Base-by-base conservation (phyloP, 768 basidiomycete genomes). In the Suillus decipiens region DNA sequence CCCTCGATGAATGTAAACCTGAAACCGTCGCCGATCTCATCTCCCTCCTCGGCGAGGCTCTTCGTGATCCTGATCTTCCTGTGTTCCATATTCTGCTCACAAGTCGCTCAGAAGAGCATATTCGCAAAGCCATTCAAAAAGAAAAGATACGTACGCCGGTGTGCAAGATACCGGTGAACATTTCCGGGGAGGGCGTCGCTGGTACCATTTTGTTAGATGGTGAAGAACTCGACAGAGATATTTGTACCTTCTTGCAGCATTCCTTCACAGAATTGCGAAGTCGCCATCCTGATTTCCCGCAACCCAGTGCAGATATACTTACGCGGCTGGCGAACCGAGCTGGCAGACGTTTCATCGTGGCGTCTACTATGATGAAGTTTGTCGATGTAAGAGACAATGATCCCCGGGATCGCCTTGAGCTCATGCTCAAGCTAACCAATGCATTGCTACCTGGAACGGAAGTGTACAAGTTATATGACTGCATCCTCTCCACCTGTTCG, bases 71-170 rank as follows among this genome's bases (percentile, higher is more conserved):
- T 15, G n/a, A 55, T 1, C 54, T 55, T 36, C 54, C 53, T 11
- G 36, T 55, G 19, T 9, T 36, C 36, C 54, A 55, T 8, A 55
- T 55, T 22, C 36, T 55, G 3, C 54, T 55, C 34, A 55, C 54
- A 3, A 37, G 36, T 37, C 22, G 12, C 22, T 36, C 5, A 3
- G 54, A 36, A 24, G 54, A 37, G 3, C 11, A 54, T 34, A 54
- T 54, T 2, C 7, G 11, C n/a, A 7, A 12, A 19, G 53, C 33
- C 11, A n/a, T 54, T 34, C 19, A 54, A 10, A 34, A 54, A 54
- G 53, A 33, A 4, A n/a, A 54, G 10, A 54, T 34, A 12, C 6
- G 12, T 5, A 7, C 53, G 1, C 33, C 34, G 33, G 33, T 54
- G n/a, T 22, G 6, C 12, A 33, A 54, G 12, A 54, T 54, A 54